Evolutionary conservation across 2,329 filamentous ascomycete species (phyloP).

Genomic region (Aureobasidium sp.): DNA sequence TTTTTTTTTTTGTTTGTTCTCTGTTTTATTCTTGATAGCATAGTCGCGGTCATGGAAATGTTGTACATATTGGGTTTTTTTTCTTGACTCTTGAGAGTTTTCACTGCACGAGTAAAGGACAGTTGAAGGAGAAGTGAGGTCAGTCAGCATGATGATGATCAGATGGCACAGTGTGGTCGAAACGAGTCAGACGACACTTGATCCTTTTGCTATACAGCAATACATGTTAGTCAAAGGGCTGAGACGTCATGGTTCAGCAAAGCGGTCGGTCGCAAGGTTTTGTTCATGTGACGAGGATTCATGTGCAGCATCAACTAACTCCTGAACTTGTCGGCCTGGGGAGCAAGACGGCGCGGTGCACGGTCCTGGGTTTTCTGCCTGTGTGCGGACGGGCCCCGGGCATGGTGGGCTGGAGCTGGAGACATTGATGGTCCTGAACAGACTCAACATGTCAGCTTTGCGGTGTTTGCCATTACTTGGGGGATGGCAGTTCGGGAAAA

Average conservation of each 20-base stretch:
- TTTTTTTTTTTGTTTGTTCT: constrained; percentile 4
- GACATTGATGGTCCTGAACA: constrained; percentile 4
- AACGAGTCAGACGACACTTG: too few relatives aligned
- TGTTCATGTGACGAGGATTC: background rate
- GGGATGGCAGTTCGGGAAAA: too few relatives aligned
- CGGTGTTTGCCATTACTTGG: too few relatives aligned
- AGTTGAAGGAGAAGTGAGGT: too few relatives aligned
- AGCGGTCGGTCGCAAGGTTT: background rate
- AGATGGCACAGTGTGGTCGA: background rate
- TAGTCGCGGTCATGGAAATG: constrained; percentile 14
- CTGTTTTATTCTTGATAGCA: constrained; percentile 11
- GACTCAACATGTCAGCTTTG: too few relatives aligned
- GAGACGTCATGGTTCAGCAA: background rate
- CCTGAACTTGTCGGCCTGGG: too few relatives aligned
- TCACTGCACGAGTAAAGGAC: too few relatives aligned
- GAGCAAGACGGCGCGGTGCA: too few relatives aligned
- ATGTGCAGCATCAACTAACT: background rate
- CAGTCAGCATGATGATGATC: background rate
- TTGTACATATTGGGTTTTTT: constrained; percentile 10
- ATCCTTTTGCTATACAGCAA: background rate
- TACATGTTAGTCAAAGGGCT: background rate
- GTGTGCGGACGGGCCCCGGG: constrained; percentile 1
- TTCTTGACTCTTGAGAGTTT: too few relatives aligned
- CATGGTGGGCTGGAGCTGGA: background rate
- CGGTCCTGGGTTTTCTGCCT: background rate